Evolutionary conservation across 1,139 yeast genomes (phyloP), one percentile per base, ranked within the genome.

Genomic region (Hemisphaericaspora xylanilytica): DNA sequence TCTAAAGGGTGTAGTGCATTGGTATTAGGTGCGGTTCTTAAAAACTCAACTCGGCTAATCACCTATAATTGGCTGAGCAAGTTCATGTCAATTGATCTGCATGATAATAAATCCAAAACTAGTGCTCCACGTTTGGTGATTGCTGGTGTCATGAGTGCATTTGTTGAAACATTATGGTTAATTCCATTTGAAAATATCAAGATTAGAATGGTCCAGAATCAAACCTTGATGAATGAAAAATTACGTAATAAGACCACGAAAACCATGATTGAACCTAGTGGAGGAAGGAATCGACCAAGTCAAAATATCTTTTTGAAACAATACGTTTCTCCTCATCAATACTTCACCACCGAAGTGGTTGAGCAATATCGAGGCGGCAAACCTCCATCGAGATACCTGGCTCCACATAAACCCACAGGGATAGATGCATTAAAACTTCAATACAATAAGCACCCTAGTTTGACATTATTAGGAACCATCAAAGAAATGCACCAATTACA

Each of bases 161-260:
- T 82, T 42, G 65, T 81, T 38, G 98, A 92, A 60, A 81, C 95
- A 5, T 51, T 88, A 32, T 77, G 89, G 70, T 78, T 92, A 22
- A 85, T 92, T 18, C 98, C 98, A 0, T 90, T 92, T 61, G 98
- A 92, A 54, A 86, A 82, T 55, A 73, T 89, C 49, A 89, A 90
- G 57, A 83, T 87, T 5, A 75, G 88, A 11, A 82, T 88, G 92
- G 81, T 90, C 46, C 96, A 90, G 53, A 78, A 82, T 51, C 69
- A 63, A 61, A 48, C 65, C 4, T 55, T 70, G 41, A 51, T 46
- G 25, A 70, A 69, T 39, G 78, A 71, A 44, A 46, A 63, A 21
- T 38, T 46, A 2, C 51, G 68, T 32, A 41, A 53, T 25, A 51
- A 53, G 28, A 20, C 8, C 11, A 9, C 4, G 4, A 22, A 22